Evolutionary conservation across 495 filamentous ascomycete species (phyloP).

Genomic region (Neurospora terricola): DNA sequence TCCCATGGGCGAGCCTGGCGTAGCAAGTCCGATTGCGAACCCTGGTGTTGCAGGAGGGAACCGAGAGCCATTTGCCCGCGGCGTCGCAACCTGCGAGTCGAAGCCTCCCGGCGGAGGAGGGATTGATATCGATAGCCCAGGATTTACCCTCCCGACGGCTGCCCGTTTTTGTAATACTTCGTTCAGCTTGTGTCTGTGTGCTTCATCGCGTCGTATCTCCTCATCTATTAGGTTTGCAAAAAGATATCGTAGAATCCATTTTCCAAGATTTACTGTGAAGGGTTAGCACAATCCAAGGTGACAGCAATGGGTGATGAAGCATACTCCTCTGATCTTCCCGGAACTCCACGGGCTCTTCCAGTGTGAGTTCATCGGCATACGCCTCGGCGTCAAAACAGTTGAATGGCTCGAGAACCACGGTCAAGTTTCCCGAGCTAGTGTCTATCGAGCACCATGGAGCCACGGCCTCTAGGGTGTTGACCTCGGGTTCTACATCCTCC

Average conservation of each 20-base stretch:
- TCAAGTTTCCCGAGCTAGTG: constrained; percentile 80
- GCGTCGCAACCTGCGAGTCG: constrained; percentile 43
- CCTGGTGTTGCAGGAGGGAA: constrained; percentile 58
- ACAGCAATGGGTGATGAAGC: constrained; percentile 14
- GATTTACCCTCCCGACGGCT: constrained; percentile 42
- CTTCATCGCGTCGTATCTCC: constrained; percentile 71
- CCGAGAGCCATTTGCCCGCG: constrained; percentile 51
- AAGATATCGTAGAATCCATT: constrained; percentile 91
- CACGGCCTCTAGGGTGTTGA: constrained; percentile 82
- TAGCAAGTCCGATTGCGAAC: constrained; percentile 68
- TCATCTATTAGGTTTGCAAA: constrained; percentile 85
- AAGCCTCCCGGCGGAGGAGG: constrained; percentile 43
- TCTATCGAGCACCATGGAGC: constrained; percentile 94
- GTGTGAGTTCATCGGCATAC: constrained; percentile 77
- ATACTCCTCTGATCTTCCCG: constrained; percentile 90
- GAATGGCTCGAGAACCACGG: constrained; percentile 85
- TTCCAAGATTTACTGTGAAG: constrained; percentile 71
- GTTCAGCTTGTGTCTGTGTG: constrained; percentile 56
- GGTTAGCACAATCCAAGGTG: constrained; percentile 3
- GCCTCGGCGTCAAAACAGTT: constrained; percentile 97
- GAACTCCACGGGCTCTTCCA: constrained; percentile 67
- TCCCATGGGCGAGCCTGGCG: constrained; percentile 39
- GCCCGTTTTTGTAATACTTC: constrained; percentile 47
- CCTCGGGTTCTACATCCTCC: constrained; percentile 78
- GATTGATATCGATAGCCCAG: constrained; percentile 58